Base-by-base conservation (phyloP, 176 grass and related monocot species). In the Zizania latifolia region DNA sequence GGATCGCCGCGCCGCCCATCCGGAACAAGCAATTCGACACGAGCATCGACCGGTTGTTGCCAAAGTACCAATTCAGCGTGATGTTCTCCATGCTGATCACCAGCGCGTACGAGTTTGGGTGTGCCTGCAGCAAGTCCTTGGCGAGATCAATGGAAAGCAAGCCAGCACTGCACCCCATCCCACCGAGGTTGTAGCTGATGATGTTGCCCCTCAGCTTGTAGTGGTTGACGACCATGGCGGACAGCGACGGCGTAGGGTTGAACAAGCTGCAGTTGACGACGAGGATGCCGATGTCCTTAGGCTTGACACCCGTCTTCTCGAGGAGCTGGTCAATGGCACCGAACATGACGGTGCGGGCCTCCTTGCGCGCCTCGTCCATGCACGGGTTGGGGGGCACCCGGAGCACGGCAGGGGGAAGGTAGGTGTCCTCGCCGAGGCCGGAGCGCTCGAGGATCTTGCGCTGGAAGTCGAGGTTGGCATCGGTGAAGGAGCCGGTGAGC, bases 11-110 rank as follows among this genome's bases (percentile, higher is more conserved):
- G 0, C 94, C 90, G 7, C 94, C 94, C 86, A 94, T 76, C 31
- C 94, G 91, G 78, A 97, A 97, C 86, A 97, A 72, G 84, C 90
- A 93, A 38, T 97, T 97, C 1, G 91, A 92, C 43, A 97, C 88
- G 0, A 97, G 88, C 94, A 86, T 97, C 0, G 94, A 97, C 0
- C 91, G 90, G 56, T 86, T 84, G 84, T 92, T 97, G 31, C 94
- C 94, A 1, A 94, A 93, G 50, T 97, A 97, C 94, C 94, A 97
- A 27, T 93, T 97, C 60, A 97, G 79, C 0, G 94, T 93, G 82
- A 97, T 93, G 64, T 93, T 93, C 81, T 97, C 94, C 90, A 91
- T 97, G 86, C 88, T 93, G 88, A 97, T 69, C 1, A 97, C 88
- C 63, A 97, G 38, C 0, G 94, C 94, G 31, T 93, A 87, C 2